A percentile compares a stretch with the other conserved stretches of the same genome.
Conservation (phyloP, 768 basidiomycete species). For the Pleurotus sapidus region DNA sequence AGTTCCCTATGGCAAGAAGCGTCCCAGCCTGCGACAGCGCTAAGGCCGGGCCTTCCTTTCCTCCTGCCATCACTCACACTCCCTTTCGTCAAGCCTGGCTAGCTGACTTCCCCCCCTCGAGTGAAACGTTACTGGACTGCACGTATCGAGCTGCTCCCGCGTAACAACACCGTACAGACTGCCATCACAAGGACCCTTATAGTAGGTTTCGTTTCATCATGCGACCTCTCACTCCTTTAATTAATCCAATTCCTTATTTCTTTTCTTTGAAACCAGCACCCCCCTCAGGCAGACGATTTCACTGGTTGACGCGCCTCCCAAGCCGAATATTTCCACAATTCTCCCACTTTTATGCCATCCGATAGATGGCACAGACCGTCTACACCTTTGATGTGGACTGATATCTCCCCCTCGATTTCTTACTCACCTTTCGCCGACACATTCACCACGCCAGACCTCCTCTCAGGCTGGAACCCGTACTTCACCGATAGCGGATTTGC, state of each 20-base stretch:
- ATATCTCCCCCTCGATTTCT: conserved; percentile 60
- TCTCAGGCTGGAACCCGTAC: conserved; percentile 68
- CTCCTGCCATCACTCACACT: neutral
- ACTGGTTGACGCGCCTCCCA: neutral
- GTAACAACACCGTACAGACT: too few species aligned
- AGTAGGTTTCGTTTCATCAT: conserved; percentile 1
- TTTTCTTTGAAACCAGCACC: too few species aligned
- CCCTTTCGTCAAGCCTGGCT: neutral
- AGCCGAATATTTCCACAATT: neutral
- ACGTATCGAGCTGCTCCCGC: too few species aligned
- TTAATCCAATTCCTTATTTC: neutral
- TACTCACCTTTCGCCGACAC: conserved; percentile 64
- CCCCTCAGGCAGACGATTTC: neutral
- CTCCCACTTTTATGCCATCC: conserved; percentile 9
- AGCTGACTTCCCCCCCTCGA: too few species aligned
- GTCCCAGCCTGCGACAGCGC: neutral
- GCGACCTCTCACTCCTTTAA: neutral
- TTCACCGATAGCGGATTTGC: conserved; percentile 52
- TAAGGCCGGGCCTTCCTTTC: conserved; percentile 2
- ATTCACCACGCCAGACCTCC: conserved; percentile 42
- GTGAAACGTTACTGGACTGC: too few species aligned
- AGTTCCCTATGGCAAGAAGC: too few species aligned
- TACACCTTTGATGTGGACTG: conserved; percentile 51
- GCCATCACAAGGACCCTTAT: conserved; percentile 4
- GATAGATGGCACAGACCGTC: conserved; percentile 26